phyloP scores from a whole-genome alignment of 1,139 yeast species.

The Casaregolazyma lundiana region DNA sequence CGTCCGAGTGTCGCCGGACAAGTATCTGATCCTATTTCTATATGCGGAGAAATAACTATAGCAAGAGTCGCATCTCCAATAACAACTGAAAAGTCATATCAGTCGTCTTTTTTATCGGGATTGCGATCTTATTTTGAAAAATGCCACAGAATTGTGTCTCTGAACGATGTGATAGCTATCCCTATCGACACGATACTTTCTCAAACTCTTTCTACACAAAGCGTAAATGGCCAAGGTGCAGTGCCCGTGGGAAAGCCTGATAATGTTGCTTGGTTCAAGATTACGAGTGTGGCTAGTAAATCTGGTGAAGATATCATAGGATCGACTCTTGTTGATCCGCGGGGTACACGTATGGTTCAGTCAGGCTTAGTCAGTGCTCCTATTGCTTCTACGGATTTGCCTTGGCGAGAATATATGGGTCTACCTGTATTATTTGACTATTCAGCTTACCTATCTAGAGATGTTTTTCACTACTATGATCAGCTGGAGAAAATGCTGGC shows the following conservation, averaged over 20 bases:
- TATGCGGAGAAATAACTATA: constrained; percentile 50
- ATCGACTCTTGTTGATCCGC: constrained; percentile 51
- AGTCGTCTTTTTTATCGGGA: constrained; percentile 59
- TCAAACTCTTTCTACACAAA: constrained; percentile 46
- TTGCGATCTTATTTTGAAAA: constrained; percentile 59
- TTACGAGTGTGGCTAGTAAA: constrained; percentile 43
- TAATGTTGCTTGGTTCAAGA: constrained; percentile 79
- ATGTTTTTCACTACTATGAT: constrained; percentile 44
- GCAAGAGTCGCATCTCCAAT: constrained; percentile 68
- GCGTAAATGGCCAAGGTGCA: constrained; percentile 24
- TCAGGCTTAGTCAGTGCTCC: constrained; percentile 45
- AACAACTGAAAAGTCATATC: constrained; percentile 62
- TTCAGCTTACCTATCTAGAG: constrained; percentile 33
- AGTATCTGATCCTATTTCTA: constrained; percentile 20
- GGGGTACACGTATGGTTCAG: constrained; percentile 61
- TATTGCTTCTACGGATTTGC: constrained; percentile 41
- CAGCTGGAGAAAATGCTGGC: constrained; percentile 38
- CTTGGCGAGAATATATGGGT: constrained; percentile 51
- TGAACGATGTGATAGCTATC: constrained; percentile 69
- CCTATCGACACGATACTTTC: constrained; percentile 71
- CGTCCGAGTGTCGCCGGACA: constrained; percentile 30
- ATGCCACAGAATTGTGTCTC: constrained; percentile 51
- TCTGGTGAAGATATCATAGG: constrained; percentile 30
- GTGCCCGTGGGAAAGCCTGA: constrained; percentile 62
- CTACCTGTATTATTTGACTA: constrained; percentile 26